Percentiles rank a stretch among this genome's conserved stretches.
These are phyloP conservation scores for Croton setiger DNA, from an alignment of 441 rosid genomes.

Conservation along the genomic window DNA sequence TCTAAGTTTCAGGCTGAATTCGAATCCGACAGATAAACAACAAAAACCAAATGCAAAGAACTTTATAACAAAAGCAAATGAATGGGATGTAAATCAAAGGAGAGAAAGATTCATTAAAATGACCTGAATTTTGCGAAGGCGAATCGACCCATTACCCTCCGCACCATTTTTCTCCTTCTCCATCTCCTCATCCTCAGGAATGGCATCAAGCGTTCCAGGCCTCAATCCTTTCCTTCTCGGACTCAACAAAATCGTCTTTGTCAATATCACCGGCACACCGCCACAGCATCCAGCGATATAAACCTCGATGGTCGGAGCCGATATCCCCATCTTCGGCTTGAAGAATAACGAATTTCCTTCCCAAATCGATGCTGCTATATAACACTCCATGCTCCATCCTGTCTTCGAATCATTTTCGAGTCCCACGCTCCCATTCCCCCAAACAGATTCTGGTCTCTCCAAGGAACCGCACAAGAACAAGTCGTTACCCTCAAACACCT, in stretches of 20 bases:
- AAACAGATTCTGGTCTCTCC: conserved; percentile 58
- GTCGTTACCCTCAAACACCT: conserved; percentile 52
- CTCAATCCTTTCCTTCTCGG: conserved; percentile 62
- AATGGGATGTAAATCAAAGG: neutral
- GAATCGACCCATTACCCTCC: conserved; percentile 29
- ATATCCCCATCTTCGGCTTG: conserved; percentile 52
- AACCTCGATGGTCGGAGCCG: conserved; percentile 74
- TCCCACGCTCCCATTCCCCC: conserved; percentile 36
- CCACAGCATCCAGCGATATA: conserved; percentile 88
- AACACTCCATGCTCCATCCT: conserved; percentile 85
- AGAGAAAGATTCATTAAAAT: neutral
- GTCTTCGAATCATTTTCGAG: conserved; percentile 47
- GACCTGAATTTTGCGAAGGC: conserved; percentile 56
- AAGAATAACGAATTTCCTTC: conserved; percentile 47
- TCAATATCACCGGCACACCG: conserved; percentile 77
- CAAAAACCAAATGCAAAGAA: neutral
- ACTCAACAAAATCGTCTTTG: conserved; percentile 67
- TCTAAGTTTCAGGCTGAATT: neutral
- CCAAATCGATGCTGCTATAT: conserved; percentile 44
- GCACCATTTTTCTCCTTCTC: conserved; percentile 36
- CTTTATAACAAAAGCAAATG: neutral
- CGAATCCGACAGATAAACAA: neutral
- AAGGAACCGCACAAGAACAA: conserved; percentile 70
- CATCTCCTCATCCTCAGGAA: conserved; percentile 86
- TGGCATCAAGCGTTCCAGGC: conserved; percentile 57